Evolutionary conservation across 306 rosid species (phyloP).

Genomic region (Hippophae rhamnoides): DNA sequence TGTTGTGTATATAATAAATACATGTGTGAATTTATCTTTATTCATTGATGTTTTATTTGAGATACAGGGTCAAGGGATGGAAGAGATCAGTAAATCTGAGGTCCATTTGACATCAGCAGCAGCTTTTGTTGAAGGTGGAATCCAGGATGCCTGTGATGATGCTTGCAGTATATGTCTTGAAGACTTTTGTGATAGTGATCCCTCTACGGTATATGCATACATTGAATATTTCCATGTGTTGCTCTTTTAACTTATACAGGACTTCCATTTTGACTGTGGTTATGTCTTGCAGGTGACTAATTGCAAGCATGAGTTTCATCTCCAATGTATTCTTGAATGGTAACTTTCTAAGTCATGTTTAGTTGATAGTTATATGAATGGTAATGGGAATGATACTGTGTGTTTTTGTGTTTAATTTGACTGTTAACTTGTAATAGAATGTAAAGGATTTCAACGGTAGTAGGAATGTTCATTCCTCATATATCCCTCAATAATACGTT

Average conservation of each 20-base stretch:
- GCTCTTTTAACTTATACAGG: slow-evolving; percentile 4
- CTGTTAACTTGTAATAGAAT: too few species aligned
- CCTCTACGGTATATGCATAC: slow-evolving; percentile 53
- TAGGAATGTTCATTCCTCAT: too few species aligned
- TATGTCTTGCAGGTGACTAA: slow-evolving; percentile 55
- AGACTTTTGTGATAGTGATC: slow-evolving; percentile 73
- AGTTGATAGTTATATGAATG: too few species aligned
- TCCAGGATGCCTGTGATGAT: slow-evolving; percentile 92
- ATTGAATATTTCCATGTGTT: background rate
- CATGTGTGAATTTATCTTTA: background rate
- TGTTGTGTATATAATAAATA: background rate
- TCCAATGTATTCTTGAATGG: slow-evolving; percentile 97
- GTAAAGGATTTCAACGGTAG: too few species aligned
- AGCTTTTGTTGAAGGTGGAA: slow-evolving; percentile 97
- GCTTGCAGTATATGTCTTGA: slow-evolving; percentile 97
- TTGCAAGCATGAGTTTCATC: slow-evolving; percentile 95
- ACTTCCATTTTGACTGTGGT: slow-evolving; percentile 12
- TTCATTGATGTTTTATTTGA: slow-evolving; percentile 7
- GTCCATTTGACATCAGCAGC: slow-evolving; percentile 86
- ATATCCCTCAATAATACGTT: too few species aligned
- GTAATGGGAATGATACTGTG: too few species aligned
- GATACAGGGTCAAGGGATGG: slow-evolving; percentile 45
- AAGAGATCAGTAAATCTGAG: slow-evolving; percentile 44
- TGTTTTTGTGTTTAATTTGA: too few species aligned
- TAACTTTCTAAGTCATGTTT: slow-evolving; percentile 14